Base-by-base conservation (phyloP, 495 filamentous ascomycete genomes). In the Annulohypoxylon bovei region DNA sequence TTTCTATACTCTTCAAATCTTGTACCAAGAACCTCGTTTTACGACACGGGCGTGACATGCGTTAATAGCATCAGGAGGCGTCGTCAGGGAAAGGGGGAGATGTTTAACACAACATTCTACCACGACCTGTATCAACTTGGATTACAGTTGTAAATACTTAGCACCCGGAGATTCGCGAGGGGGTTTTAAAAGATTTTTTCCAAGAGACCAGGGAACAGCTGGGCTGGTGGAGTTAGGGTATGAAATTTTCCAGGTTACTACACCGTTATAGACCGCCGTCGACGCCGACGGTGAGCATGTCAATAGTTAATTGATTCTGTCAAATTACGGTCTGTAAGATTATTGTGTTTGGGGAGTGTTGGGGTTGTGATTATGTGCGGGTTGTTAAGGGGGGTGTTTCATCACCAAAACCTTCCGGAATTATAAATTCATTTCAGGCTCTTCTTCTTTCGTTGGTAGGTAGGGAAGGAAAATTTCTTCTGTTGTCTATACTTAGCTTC, bases 171-270 rank as follows among this genome's bases (percentile, higher is more conserved):
- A 56, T 49, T 63, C 33, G 35, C 59, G 56, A 61, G 39, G 62
- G 58, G 61, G 52, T 39, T 52, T 42, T 40, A 42, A 42, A 46
- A 59, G 58, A 52, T 50, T n/a, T 40, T 59, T 72, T 60, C 32
- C 56, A 56, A 62, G 55, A 66, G 56, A 71, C 63, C 70, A 65
- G 61, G 72, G 54, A 63, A 68, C 72, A 76, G 72, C 75, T 71
- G 75, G 66, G 47, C 71, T 75, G 68, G 59, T 12, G 68, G 72
- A 63, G 61, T 74, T 75, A 32, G 63, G 66, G 28, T 55, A 71
- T 71, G 68, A 68, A 42, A 42, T 42, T 42, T 40, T 40, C 30
- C 18, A 23, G 53, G 47, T 67, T 71, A 67, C 35, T 20, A 56
- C 47, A 62, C 52, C 47, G 32, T 66, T 66, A 58, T 67, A 62